phyloP scores from a whole-genome alignment of 495 filamentous ascomycete genomes.

The Podospora fimiseda region DNA sequence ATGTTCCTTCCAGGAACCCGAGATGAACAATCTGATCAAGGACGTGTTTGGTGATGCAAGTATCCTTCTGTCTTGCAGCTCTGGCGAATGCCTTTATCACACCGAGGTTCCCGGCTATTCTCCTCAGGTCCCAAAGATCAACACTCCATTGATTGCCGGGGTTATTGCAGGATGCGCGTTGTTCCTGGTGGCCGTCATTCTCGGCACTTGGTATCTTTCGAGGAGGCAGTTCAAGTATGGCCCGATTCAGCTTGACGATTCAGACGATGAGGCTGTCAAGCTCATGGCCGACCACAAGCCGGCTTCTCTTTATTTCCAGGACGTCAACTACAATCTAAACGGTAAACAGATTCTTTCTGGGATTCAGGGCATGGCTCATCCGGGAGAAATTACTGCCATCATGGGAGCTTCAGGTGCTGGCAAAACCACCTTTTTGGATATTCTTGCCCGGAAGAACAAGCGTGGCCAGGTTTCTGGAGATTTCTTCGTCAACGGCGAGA shows the following conservation, averaged over 20 bases:
- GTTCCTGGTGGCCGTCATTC: slow-evolving; percentile 78
- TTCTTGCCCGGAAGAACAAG: slow-evolving; percentile 97
- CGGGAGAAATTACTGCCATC: slow-evolving; percentile 90
- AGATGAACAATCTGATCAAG: slow-evolving; percentile 83
- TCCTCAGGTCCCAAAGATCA: slow-evolving; percentile 87
- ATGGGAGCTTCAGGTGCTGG: slow-evolving; percentile 98
- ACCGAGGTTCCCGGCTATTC: slow-evolving; percentile 89
- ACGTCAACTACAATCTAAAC: slow-evolving; percentile 80
- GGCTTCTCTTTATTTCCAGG: slow-evolving; percentile 79
- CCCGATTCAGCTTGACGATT: slow-evolving; percentile 75
- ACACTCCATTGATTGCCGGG: slow-evolving; percentile 90
- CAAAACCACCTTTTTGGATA: slow-evolving; percentile 96
- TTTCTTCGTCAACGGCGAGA: slow-evolving; percentile 92
- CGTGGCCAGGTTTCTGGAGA: slow-evolving; percentile 70
- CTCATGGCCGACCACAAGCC: slow-evolving; percentile 88
- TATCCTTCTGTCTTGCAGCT: slow-evolving; percentile 72
- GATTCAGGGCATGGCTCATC: slow-evolving; percentile 76
- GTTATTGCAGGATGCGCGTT: slow-evolving; percentile 84
- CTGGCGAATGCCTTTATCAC: slow-evolving; percentile 87
- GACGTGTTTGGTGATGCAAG: slow-evolving; percentile 83
- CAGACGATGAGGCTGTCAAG: slow-evolving; percentile 80
- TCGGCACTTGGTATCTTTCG: slow-evolving; percentile 84
- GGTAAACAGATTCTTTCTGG: slow-evolving; percentile 77
- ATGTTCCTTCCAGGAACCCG: slow-evolving; percentile 82
- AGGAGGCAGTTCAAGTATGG: slow-evolving; percentile 65